Evolutionary conservation across 805 yeast genomes (phyloP), one percentile per base, ranked within the genome.

Genomic region (Hanseniaspora guilliermondii): DNA sequence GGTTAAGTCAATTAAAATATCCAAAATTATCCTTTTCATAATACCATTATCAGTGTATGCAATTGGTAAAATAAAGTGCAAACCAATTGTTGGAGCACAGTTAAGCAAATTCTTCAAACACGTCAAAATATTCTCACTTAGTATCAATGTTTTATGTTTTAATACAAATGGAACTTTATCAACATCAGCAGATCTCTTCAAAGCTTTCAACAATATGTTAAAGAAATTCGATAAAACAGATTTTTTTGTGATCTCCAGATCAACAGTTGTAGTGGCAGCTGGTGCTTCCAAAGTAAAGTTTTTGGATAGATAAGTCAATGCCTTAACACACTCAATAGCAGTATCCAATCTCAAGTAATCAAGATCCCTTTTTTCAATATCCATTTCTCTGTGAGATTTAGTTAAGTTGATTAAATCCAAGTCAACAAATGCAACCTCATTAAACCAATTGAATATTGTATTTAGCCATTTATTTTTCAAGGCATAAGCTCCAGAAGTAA

Each of bases 31-130:
- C 11, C 82, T 71, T 57, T 93, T 71, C 30, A 86, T 80, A 53
- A 79, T 75, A 14, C 70, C 66, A 63, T 84, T 83, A 22, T 76
- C 75, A 60, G 86, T 86, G 61, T 80, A 85, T 0, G 94, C 93
- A 64, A 87, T 74, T 0, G 93, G 88, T 16, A 87, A 65, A 2
- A 89, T 87, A 64, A 78, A 79, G 52, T 79, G 79, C 60, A 87
- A 69, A 7, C 95, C 95, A 24, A 85, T 80, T 53, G 83, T 87
- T 6, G 83, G 79, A 61, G 87, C 87, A 4, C 86, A 75, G 60
- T 78, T 80, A 46, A 87, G 71, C 52, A 87, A 65, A 59, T 84
- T 84, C 2, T 88, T 79, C 49, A 87, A 70, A 21, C 85, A 79
- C 22, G 72, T 69, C 53, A 86, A 77, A 11, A 82, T 78, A 65